Conservation (phyloP, 1,284 basidiomycete species). For the Trametes versicolor region DNA sequence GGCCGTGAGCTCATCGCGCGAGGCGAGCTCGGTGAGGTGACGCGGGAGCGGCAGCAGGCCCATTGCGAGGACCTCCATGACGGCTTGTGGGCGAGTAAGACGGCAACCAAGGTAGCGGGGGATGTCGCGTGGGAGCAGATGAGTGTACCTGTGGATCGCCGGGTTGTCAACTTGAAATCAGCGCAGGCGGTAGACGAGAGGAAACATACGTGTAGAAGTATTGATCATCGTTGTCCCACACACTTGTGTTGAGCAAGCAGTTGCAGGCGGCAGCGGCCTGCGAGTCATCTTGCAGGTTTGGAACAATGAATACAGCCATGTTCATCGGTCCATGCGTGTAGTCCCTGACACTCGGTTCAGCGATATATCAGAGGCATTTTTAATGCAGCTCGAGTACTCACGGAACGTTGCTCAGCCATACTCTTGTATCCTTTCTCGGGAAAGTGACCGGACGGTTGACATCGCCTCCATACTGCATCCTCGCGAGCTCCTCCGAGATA, state of each 20-base stretch:
- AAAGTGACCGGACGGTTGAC: slow-evolving; percentile 19
- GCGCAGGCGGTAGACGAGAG: no score
- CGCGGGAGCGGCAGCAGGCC: slow-evolving; percentile 36
- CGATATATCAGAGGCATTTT: background rate
- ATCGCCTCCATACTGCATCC: slow-evolving; percentile 27
- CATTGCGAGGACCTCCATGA: slow-evolving; percentile 38
- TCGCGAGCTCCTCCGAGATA: slow-evolving; percentile 28
- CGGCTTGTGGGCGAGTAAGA: slow-evolving; percentile 31
- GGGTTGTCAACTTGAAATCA: no score
- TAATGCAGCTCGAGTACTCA: slow-evolving; percentile 23
- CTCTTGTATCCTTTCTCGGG: slow-evolving; percentile 29
- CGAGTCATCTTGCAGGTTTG: slow-evolving; percentile 38
- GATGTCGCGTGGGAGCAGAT: slow-evolving; percentile 40
- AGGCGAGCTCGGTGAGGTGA: slow-evolving; percentile 45
- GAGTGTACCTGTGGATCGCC: slow-evolving; percentile 49
- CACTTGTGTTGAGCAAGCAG: slow-evolving; percentile 43
- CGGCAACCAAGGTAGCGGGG: slow-evolving; percentile 44
- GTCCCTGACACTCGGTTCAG: slow-evolving; percentile 37
- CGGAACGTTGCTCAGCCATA: slow-evolving; percentile 38
- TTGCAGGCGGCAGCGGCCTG: slow-evolving; percentile 43
- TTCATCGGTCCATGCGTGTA: slow-evolving; percentile 47
- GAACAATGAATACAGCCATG: slow-evolving; percentile 40
- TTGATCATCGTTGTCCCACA: slow-evolving; percentile 41
- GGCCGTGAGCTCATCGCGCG: slow-evolving; percentile 44
- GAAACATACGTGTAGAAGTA: slow-evolving; percentile 43